Evolutionary conservation across 805 yeast genomes (phyloP).

Genomic region (Yamadazyma olivae): DNA sequence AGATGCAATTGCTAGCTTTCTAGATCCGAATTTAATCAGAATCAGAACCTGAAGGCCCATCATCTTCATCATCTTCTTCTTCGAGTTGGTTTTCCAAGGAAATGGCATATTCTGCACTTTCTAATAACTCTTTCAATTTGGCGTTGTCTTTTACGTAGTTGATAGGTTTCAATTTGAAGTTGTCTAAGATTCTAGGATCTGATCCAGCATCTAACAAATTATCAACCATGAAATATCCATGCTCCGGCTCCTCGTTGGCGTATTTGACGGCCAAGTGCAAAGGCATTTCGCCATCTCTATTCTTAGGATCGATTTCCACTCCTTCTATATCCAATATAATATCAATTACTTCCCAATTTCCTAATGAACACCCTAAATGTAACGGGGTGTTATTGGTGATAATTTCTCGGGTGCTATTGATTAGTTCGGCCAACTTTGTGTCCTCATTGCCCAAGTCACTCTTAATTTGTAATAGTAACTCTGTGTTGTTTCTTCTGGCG

Average conservation of each 20-base stretch:
- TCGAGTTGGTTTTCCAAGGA: slow-evolving; percentile 33
- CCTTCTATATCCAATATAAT: slow-evolving; percentile 81
- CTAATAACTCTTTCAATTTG: slow-evolving; percentile 59
- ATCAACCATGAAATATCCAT: slow-evolving; percentile 74
- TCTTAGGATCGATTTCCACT: slow-evolving; percentile 81
- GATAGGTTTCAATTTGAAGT: slow-evolving; percentile 66
- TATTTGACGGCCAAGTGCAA: slow-evolving; percentile 82
- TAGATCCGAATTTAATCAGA: slow-evolving; percentile 22
- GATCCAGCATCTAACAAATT: slow-evolving; percentile 89
- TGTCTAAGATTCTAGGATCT: slow-evolving; percentile 54
- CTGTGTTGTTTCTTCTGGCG: slow-evolving; percentile 83
- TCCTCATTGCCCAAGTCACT: slow-evolving; percentile 39
- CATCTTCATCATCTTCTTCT: slow-evolving; percentile 30
- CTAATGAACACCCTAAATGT: slow-evolving; percentile 78
- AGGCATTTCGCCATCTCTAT: slow-evolving; percentile 83
- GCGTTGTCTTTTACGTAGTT: slow-evolving; percentile 61
- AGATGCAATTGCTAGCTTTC: no score
- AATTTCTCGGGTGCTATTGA: slow-evolving; percentile 64
- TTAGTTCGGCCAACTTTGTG: slow-evolving; percentile 40
- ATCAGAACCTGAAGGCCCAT: slow-evolving; percentile 29
- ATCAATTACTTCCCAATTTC: slow-evolving; percentile 85
- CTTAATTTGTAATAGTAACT: slow-evolving; percentile 60
- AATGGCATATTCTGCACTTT: slow-evolving; percentile 80
- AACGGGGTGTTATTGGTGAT: slow-evolving; percentile 78
- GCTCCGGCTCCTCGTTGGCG: slow-evolving; percentile 77